Evolutionary conservation across 495 filamentous ascomycete species (phyloP).

Genomic region (Eremomyces bilateralis): DNA sequence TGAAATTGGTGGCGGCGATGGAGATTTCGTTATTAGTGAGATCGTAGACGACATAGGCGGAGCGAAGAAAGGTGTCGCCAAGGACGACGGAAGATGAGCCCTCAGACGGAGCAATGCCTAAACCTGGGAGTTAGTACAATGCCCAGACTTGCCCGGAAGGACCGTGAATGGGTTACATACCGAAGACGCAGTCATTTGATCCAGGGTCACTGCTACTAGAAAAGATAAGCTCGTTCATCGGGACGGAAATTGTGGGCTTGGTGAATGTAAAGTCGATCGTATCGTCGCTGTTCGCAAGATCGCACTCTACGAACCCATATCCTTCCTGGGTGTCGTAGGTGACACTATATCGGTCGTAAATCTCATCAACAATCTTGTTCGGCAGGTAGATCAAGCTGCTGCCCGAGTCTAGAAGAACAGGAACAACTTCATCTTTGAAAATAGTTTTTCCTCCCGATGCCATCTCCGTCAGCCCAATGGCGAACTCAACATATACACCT

Average conservation of each 20-base stretch:
- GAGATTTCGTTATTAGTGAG: conserved; percentile 72
- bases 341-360: conserved; percentile 43
- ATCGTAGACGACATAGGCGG: conserved; percentile 85
- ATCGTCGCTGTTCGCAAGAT: conserved; percentile 30
- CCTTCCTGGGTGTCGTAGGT: conserved; percentile 34
- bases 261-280: conserved; percentile 40
- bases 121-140: not conserved
- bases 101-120: conserved; percentile 44
- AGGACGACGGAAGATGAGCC: conserved; percentile 44
- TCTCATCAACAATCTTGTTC: conserved; percentile 33
- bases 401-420: conserved; percentile 78
- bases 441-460: conserved; percentile 26
- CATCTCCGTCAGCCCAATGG: conserved; percentile 53
- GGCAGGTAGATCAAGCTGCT: conserved; percentile 79
- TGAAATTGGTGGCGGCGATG: conserved; percentile 69
- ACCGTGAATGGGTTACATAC: conserved; percentile 20
- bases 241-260: conserved; percentile 51
- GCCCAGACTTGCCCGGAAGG: not conserved
- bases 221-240: conserved; percentile 58
- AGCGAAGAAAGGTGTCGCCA: conserved; percentile 83
- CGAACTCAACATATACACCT: conserved; percentile 42
- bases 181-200: conserved; percentile 43
- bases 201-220: conserved; percentile 23
- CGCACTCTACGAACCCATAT: conserved; percentile 54
- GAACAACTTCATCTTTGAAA: conserved; percentile 34